A percentile compares a stretch with the other conserved stretches of the same genome.
Evolutionary conservation across 129 eudicot species (phyloP).

Genomic region (Pseudognaphalium luteoalbum): DNA sequence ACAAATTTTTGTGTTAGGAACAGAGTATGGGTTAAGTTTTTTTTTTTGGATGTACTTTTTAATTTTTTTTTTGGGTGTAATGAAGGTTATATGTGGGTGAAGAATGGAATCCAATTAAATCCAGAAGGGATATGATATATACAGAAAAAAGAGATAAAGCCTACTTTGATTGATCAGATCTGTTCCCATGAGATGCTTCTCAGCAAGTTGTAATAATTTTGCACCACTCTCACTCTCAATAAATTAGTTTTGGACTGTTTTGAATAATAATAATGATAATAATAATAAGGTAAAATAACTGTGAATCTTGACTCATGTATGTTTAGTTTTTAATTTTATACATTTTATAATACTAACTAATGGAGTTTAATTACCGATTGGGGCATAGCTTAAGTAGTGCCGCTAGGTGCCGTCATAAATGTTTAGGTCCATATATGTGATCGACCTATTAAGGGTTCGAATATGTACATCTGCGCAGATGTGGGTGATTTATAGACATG

Average conservation of each 20-base stretch:
- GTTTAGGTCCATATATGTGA: no score
- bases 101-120: constrained; percentile 17
- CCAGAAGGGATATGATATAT: constrained; percentile 17
- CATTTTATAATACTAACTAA: neutral
- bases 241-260: neutral
- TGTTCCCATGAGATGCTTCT: constrained; percentile 26
- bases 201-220: constrained; percentile 21
- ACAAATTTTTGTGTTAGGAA: neutral
- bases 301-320: neutral
- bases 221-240: constrained; percentile 7
- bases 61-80: neutral
- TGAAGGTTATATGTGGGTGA: neutral
- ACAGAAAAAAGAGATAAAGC: constrained; percentile 11
- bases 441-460: no score
- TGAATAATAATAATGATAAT: neutral
- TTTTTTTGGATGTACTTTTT: neutral
- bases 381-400: no score
- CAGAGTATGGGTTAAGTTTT: no score
- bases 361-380: no score
- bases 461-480: no score
- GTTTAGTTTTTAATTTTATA: neutral
- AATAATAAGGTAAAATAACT: neutral
- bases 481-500: no score
- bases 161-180: constrained; percentile 23
- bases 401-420: no score